A percentile compares a stretch with the other conserved stretches of the same genome.
These are phyloP conservation scores for Aspergillus hiratsukae DNA, from an alignment of 2,329 filamentous ascomycete genomes.

Conservation along the genomic window DNA sequence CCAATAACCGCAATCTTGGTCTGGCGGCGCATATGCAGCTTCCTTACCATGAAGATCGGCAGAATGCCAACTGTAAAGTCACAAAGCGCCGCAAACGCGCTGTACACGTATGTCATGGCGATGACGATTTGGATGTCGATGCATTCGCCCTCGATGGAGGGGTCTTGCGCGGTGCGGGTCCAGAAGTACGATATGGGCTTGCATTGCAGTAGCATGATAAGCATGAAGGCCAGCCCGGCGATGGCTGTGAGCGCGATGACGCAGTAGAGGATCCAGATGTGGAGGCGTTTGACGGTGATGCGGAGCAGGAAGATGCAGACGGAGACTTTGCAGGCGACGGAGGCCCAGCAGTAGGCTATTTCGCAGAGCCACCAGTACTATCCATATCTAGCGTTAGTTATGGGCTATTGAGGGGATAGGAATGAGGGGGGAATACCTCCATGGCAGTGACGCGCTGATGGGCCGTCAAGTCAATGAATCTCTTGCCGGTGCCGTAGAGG, in stretches of 20 bases:
- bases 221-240: constrained; percentile 47
- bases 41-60: constrained; percentile 51
- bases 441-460: constrained; percentile 21
- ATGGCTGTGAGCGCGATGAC: constrained; percentile 43
- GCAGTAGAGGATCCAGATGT: constrained; percentile 45
- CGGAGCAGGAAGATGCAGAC: constrained; percentile 51
- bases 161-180: constrained; percentile 27
- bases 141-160: constrained; percentile 37
- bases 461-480: constrained; percentile 12
- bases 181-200: constrained; percentile 49
- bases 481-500: constrained; percentile 26
- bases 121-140: constrained; percentile 35
- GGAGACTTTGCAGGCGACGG: constrained; percentile 47
- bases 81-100: constrained; percentile 31
- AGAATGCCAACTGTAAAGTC: constrained; percentile 52
- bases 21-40: constrained; percentile 51
- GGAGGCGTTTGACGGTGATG: constrained; percentile 43
- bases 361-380: constrained; percentile 50
- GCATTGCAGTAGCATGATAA: constrained; percentile 54
- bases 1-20: constrained; percentile 51
- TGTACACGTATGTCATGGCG: constrained; percentile 33
- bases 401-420: neutral
- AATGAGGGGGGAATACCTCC: constrained; percentile 13
- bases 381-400: neutral
- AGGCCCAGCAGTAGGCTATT: constrained; percentile 47